These are phyloP conservation scores for Guillardia theta DNA, from an alignment of 78 protist species.

Conservation along the genomic window DNA sequence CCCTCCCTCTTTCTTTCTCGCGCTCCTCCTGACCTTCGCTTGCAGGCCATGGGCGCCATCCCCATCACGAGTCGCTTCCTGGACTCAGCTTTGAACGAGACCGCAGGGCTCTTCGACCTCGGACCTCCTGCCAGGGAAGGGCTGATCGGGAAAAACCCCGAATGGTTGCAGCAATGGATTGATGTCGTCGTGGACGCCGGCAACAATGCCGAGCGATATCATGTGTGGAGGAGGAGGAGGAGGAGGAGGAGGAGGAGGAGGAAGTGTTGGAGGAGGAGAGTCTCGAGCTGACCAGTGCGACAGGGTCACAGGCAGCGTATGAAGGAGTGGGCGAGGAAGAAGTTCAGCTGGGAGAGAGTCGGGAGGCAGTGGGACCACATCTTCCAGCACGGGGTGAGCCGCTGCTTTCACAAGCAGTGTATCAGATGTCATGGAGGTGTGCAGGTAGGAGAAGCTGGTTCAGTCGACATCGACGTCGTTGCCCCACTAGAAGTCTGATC, in stretches of 20 bases:
- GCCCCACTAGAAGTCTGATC: not conserved
- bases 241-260: not conserved
- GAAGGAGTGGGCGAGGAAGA: not conserved
- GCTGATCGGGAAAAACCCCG: not conserved
- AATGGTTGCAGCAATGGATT: not conserved
- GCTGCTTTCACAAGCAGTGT: too few species aligned
- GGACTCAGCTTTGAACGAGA: conserved; percentile 27
- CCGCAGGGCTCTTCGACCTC: conserved; percentile 18
- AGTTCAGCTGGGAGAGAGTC: conserved; percentile 7
- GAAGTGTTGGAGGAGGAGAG: not conserved
- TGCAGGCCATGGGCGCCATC: conserved; percentile 36
- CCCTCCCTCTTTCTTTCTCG: not conserved
- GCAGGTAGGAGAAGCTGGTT: too few species aligned
- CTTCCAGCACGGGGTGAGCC: not conserved
- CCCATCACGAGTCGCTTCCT: conserved; percentile 22
- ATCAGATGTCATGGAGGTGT: too few species aligned
- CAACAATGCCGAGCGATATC: not conserved
- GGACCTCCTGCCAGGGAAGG: not conserved
- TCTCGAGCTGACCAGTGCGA: not conserved
- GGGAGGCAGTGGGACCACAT: conserved; percentile 6
- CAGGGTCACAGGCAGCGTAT: not conserved
- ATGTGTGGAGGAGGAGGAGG: not conserved
- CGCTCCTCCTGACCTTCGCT: not conserved
- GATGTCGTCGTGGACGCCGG: not conserved
- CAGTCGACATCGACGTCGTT: not conserved